A percentile compares a stretch with the other conserved stretches of the same genome.
Evolutionary conservation across 768 basidiomycete species (phyloP).

Genomic region (Candolleomyces eurysporus): DNA sequence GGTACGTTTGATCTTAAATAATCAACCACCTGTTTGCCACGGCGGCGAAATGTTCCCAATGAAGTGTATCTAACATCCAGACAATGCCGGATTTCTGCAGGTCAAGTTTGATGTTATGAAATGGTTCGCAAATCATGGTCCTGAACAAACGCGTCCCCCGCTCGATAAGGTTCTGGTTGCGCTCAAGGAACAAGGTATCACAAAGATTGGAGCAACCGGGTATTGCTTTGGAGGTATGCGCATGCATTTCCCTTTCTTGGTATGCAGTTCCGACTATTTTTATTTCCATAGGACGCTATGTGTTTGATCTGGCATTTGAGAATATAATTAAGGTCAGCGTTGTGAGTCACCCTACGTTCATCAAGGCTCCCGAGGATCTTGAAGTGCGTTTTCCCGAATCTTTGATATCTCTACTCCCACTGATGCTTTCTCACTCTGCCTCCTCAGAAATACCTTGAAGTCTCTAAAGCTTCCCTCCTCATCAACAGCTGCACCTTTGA

Average conservation of each 20-base stretch:
- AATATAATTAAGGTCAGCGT: constrained; percentile 46
- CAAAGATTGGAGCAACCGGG: constrained; percentile 55
- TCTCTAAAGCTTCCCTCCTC: constrained; percentile 54
- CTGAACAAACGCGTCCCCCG: constrained; percentile 39
- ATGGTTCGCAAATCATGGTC: constrained; percentile 46
- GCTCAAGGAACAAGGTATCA: constrained; percentile 60
- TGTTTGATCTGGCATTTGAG: constrained; percentile 62
- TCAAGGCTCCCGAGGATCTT: constrained; percentile 58
- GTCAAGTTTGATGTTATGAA: constrained; percentile 1
- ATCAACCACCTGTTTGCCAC: too few relatives aligned
- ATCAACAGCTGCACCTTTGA: constrained; percentile 66
- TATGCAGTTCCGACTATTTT: neutral
- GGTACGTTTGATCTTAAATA: constrained; percentile 14
- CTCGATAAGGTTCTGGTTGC: constrained; percentile 56
- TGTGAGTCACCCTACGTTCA: constrained; percentile 61
- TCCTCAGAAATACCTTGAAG: constrained; percentile 43
- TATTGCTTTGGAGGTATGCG: constrained; percentile 68
- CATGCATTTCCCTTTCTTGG: too few relatives aligned
- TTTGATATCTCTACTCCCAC: neutral
- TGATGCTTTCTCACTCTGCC: neutral
- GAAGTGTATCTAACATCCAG: neutral
- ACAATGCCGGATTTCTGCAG: neutral
- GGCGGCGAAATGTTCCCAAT: neutral
- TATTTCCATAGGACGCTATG: constrained; percentile 44
- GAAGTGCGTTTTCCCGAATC: constrained; percentile 35